Base-by-base conservation (phyloP, 371 early-diverging fungal genomes). In the Choanephora cucurbitarum region DNA sequence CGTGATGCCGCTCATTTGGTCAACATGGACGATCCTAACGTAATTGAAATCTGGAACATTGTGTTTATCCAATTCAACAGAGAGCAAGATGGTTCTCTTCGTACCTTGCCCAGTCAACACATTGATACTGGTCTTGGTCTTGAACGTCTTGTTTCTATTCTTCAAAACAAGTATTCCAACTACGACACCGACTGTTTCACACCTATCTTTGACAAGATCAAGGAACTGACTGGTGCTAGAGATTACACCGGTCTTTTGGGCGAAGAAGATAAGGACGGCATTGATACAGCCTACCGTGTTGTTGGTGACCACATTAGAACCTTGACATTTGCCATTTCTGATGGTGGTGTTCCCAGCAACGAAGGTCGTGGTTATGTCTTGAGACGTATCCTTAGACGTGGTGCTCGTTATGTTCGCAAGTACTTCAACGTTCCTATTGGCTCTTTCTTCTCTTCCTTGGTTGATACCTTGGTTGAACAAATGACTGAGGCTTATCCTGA, bases 1-100 rank as follows among this genome's bases (percentile, higher is more conserved):
- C 93, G 99, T 55, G 91, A 99, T 77, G 99, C 98, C 23, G 79
- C 96, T 15, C 66, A 77, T 51, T 81, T 99, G 37, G 99, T 99
- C 57, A 99, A 99, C 80, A 76, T 87, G 87, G 99, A 99, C 69
- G 99, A 99, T 82, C 99, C 99, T 23, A 91, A 93, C 59, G 99
- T 99, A 6, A 75, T 99, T 31, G 99, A 99, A 80, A 98, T 99
- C 69, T 99, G 99, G 99, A 99, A 99, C 77, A 78, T 99, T 24
- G 99, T 99, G 57, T 99, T 99, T 70, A 99, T 99, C 83, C 94
- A 99, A 79, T 99, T 92, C 85, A 97, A 99, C 86, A 93, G 99
- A 66, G 98, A 99, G 72, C 70, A 86, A n/a, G 95, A 94, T 62
- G 91, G 96, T 28, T 82, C 81, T 15, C 85, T 99, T 45, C 90